phyloP scores from a whole-genome alignment of 2,329 filamentous ascomycete genomes.

The Chaetomium sp. region DNA sequence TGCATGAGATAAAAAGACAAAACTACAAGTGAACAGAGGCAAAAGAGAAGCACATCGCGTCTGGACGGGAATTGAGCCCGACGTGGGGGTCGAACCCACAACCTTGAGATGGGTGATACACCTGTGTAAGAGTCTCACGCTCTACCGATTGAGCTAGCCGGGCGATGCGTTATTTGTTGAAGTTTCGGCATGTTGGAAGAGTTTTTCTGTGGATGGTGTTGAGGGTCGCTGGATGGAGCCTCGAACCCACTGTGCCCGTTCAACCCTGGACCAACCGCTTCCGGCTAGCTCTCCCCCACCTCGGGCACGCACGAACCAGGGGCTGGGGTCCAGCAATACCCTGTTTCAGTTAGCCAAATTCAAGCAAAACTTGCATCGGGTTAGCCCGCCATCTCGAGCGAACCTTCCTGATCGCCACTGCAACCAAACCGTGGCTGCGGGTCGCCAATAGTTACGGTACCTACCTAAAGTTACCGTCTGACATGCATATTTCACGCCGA shows the following conservation, averaged over 20 bases:
- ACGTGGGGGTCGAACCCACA: conserved; percentile 3
- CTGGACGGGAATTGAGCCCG: neutral
- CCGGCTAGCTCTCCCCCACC: neutral
- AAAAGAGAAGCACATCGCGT: conserved; percentile 5
- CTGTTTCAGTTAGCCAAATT: neutral
- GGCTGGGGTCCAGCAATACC: neutral
- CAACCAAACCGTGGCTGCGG: neutral
- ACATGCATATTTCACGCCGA: neutral
- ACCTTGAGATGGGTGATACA: neutral
- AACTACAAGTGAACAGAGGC: no score
- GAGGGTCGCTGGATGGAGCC: neutral
- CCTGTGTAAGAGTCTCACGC: conserved; percentile 67
- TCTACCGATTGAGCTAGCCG: conserved; percentile 72
- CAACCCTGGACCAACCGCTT: neutral
- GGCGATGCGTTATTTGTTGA: conserved; percentile 38
- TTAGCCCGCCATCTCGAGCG: neutral
- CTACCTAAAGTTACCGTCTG: no score
- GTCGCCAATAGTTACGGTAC: neutral
- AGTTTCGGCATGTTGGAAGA: neutral
- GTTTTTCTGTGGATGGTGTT: conserved; percentile 4
- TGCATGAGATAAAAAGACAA: no score
- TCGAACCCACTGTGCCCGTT: neutral
- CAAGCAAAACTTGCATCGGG: no score
- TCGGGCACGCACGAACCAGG: neutral
- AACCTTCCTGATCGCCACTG: neutral